Evolutionary conservation across 2,329 filamentous ascomycete genomes (phyloP).

Genomic region (Monilinia fructicola): DNA sequence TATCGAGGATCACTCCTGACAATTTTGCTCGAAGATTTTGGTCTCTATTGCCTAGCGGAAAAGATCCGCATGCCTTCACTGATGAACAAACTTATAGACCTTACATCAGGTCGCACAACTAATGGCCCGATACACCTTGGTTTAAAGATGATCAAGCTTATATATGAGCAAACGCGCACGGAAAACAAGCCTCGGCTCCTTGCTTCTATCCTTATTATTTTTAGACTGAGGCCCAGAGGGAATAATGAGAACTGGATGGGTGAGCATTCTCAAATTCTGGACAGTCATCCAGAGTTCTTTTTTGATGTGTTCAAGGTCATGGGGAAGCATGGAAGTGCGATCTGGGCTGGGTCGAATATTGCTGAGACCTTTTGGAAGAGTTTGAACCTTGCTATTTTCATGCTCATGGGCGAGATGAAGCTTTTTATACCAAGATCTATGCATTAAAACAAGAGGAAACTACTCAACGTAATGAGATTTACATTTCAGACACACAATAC

Average conservation of each 20-base stretch:
- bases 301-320: neutral
- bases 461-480: too few species aligned
- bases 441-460: too few species aligned
- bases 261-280: too few species aligned
- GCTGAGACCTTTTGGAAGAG: too few species aligned
- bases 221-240: neutral
- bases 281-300: neutral
- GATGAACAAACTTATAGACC: neutral
- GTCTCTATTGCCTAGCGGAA: constrained; percentile 21
- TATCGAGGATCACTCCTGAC: constrained; percentile 9
- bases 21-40: neutral
- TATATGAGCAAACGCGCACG: neutral
- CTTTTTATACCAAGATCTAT: too few species aligned
- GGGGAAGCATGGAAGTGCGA: neutral
- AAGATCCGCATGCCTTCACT: constrained; percentile 8
- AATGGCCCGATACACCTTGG: too few species aligned
- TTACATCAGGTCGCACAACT: too few species aligned
- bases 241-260: neutral
- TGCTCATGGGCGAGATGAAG: too few species aligned
- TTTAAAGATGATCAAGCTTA: neutral
- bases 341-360: too few species aligned
- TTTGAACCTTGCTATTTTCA: too few species aligned
- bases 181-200: neutral
- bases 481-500: too few species aligned
- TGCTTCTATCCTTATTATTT: neutral